phyloP scores from a whole-genome alignment of 805 yeast genomes.

The Wickerhamiella allomyrinae region DNA sequence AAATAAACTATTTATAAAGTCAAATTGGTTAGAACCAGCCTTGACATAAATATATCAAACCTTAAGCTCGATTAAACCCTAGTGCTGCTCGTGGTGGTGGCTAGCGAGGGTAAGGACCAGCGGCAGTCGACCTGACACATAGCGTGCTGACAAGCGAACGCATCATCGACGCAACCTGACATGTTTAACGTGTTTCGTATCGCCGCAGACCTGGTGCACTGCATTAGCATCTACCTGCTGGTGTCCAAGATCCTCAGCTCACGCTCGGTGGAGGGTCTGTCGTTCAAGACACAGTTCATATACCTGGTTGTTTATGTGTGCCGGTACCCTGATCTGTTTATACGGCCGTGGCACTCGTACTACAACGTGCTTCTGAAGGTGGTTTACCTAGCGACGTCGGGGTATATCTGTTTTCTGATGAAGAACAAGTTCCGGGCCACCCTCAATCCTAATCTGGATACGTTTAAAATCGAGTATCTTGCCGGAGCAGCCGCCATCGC shows the following conservation, averaged over 20 bases:
- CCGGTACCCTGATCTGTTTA: conserved; percentile 54
- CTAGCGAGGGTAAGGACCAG: too few relatives aligned
- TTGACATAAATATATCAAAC: too few relatives aligned
- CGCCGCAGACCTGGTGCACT: conserved; percentile 69
- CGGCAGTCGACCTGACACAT: too few relatives aligned
- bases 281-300: conserved; percentile 73
- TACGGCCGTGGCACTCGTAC: conserved; percentile 30
- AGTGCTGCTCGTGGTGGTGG: too few relatives aligned
- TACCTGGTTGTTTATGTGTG: conserved; percentile 61
- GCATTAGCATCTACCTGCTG: conserved; percentile 63
- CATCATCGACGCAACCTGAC: too few relatives aligned
- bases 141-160: not conserved
- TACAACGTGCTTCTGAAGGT: conserved; percentile 76
- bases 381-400: conserved; percentile 60
- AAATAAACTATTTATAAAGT: too few relatives aligned
- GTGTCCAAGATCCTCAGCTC: conserved; percentile 53
- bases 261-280: conserved; percentile 65
- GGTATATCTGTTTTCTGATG: conserved; percentile 64
- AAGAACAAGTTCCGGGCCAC: conserved; percentile 41
- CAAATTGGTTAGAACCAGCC: too few relatives aligned
- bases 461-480: conserved; percentile 61
- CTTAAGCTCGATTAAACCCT: too few relatives aligned
- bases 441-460: conserved; percentile 49
- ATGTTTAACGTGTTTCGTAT: conserved; percentile 20
- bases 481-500: conserved; percentile 44